A percentile compares a stretch with the other conserved stretches of the same genome.
These are phyloP conservation scores for Daldinia sp. DNA, from an alignment of 2,329 filamentous ascomycete genomes.

Conservation along the genomic window DNA sequence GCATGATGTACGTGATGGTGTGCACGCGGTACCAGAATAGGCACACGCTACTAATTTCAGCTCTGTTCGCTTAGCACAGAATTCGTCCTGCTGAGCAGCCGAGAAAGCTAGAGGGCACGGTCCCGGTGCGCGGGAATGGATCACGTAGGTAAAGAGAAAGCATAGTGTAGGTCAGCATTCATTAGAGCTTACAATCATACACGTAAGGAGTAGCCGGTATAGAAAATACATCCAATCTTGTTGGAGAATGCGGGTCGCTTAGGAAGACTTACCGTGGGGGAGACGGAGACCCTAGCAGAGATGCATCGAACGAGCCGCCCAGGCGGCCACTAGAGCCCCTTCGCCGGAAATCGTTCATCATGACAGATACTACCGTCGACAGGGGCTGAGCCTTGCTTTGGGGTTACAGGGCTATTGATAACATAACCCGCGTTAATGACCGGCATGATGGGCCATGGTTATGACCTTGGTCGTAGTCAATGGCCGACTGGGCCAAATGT, in stretches of 20 bases:
- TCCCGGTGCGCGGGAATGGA: slow-evolving; percentile 2
- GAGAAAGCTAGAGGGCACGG: too few species aligned
- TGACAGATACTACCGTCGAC: slow-evolving; percentile 20
- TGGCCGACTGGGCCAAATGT: background rate
- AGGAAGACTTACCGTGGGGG: slow-evolving; percentile 20
- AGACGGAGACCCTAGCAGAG: slow-evolving; percentile 15
- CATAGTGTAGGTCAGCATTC: background rate
- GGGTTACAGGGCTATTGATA: slow-evolving; percentile 20
- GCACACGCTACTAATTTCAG: slow-evolving; percentile 8
- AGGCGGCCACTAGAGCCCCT: slow-evolving; percentile 23
- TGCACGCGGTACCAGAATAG: background rate
- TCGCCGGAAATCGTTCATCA: slow-evolving; percentile 16
- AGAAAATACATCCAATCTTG: slow-evolving; percentile 17
- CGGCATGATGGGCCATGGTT: slow-evolving; percentile 14
- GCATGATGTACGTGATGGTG: slow-evolving; percentile 22
- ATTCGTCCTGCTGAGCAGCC: background rate
- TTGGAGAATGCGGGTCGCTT: slow-evolving; percentile 14
- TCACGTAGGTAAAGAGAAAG: background rate
- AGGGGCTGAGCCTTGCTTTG: background rate
- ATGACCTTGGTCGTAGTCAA: too few species aligned
- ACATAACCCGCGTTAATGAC: slow-evolving; percentile 22
- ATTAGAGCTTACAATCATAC: slow-evolving; percentile 6
- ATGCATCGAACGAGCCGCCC: slow-evolving; percentile 29
- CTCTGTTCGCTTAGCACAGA: slow-evolving; percentile 17
- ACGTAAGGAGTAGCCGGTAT: slow-evolving; percentile 11